Evolutionary conservation across 2,329 filamentous ascomycete species (phyloP).

Genomic region (Aspergillus sclerotialis): DNA sequence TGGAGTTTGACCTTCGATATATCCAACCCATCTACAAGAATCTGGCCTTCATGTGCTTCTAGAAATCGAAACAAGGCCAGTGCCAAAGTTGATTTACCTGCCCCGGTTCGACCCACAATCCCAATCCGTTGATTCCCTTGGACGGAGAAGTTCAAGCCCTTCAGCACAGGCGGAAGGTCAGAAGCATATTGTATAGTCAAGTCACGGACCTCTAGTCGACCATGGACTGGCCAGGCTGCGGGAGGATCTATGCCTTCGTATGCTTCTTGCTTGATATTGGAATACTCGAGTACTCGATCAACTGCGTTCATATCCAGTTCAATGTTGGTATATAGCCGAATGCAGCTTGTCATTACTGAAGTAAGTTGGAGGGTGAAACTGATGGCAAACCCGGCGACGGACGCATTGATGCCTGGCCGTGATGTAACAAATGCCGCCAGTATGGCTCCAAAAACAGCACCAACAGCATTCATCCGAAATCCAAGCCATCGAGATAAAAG

Average conservation of each 20-base stretch:
- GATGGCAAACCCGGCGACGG: conserved; percentile 69
- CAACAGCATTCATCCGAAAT: conserved; percentile 63
- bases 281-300: conserved; percentile 48
- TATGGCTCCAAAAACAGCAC: conserved; percentile 61
- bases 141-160: conserved; percentile 18
- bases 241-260: conserved; percentile 18
- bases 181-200: conserved; percentile 66
- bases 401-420: conserved; percentile 57
- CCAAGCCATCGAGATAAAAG: conserved; percentile 72
- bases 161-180: conserved; percentile 49
- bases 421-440: conserved; percentile 60
- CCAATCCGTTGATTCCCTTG: conserved; percentile 22
- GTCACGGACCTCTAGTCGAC: conserved; percentile 64
- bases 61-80: conserved; percentile 18
- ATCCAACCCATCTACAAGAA: conserved; percentile 17
- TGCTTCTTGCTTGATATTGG: conserved; percentile 29
- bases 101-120: conserved; percentile 21
- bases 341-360: conserved; percentile 56
- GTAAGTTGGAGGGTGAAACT: conserved; percentile 68
- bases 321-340: conserved; percentile 62
- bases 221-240: conserved; percentile 42
- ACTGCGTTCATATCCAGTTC: conserved; percentile 47
- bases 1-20: conserved; percentile 43
- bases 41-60: conserved; percentile 10
- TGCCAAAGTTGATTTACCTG: conserved; percentile 20